Base-by-base conservation (phyloP, 1,139 yeast species). In the Debaryomyces subglobosus region DNA sequence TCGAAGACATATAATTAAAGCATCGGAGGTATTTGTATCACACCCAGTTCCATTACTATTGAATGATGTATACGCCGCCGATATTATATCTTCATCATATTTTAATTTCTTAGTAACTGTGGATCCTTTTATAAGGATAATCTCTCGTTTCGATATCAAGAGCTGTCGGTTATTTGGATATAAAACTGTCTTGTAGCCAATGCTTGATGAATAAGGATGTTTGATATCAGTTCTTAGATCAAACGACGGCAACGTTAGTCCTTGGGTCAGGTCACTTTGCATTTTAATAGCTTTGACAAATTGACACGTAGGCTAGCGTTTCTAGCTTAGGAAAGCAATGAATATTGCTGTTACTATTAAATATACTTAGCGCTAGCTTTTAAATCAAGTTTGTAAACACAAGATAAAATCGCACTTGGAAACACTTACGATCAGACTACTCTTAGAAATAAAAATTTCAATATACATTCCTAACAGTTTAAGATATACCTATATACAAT, bases 41-140 rank as follows among this genome's bases (percentile, higher is more conserved):
- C 18, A 27, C 15, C 32, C 39, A 5, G 34, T 10, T 9, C 43
- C 33, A 18, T 53, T 48, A 16, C 39, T 46, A 43, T 43, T 51
- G 58, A 82, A 80, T 2, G 63, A 57, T 0, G 84, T 77, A 52
- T 78, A 81, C 5, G 79, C 71, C 6, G 87, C 85, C 24, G 74
- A 61, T 5, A 79, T 57, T 1, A 85, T 70, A 5, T 71, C 70
- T 5, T 75, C 74, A 12, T 78, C 78, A 56, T 77, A 84, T 1
- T 69, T 66, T 51, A 86, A 69, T 48, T 74, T 78, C 45, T 83
- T 72, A 25, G 78, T 62, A 6, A 83, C 61, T 3, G 74, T 58
- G 1, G 81, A 77, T 10, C 86, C 86, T 44, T 71, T 68, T 39
- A 77, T 64, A 74, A 84, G 48, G 4, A 62, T 51, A 4, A 67